Conservation (phyloP, 2,329 filamentous ascomycete species). For the Lachnellula subtilissima region DNA sequence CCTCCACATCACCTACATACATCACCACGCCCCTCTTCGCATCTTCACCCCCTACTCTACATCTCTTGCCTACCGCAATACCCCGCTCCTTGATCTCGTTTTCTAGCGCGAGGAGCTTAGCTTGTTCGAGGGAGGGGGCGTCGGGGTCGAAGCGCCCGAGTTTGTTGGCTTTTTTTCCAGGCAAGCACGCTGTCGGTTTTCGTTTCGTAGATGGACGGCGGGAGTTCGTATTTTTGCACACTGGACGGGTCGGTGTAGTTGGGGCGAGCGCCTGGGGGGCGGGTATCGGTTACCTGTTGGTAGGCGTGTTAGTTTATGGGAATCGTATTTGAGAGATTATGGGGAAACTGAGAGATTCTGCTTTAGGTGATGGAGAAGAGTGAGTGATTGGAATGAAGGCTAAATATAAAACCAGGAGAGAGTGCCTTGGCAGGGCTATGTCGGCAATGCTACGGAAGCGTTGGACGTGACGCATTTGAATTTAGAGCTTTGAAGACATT, state of each 20-base stretch:
- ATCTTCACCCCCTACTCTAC: conserved; percentile 63
- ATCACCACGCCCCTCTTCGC: conserved; percentile 60
- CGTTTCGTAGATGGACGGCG: conserved; percentile 77
- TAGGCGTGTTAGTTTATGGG: conserved; percentile 10
- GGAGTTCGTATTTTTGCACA: conserved; percentile 87
- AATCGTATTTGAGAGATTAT: neutral
- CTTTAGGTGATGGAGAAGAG: neutral
- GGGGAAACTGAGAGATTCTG: neutral
- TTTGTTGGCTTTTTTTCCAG: conserved; percentile 93
- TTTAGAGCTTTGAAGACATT: no score
- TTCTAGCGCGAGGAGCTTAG: conserved; percentile 63
- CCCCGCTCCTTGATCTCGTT: conserved; percentile 67
- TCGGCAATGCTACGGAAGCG: no score
- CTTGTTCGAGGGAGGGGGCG: conserved; percentile 67
- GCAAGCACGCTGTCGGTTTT: conserved; percentile 85
- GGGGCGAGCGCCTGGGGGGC: conserved; percentile 67
- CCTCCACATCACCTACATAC: conserved; percentile 69
- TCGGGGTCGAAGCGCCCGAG: conserved; percentile 93
- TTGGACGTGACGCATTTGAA: no score
- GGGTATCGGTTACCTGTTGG: conserved; percentile 69
- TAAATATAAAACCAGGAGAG: no score
- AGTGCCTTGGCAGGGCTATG: no score
- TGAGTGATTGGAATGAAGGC: neutral
- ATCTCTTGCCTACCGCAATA: conserved; percentile 58
- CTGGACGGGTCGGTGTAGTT: conserved; percentile 78